A percentile compares a stretch with the other conserved stretches of the same genome.
phyloP scores from a whole-genome alignment of 257 asterid genomes.

The Mentha longifolia region DNA sequence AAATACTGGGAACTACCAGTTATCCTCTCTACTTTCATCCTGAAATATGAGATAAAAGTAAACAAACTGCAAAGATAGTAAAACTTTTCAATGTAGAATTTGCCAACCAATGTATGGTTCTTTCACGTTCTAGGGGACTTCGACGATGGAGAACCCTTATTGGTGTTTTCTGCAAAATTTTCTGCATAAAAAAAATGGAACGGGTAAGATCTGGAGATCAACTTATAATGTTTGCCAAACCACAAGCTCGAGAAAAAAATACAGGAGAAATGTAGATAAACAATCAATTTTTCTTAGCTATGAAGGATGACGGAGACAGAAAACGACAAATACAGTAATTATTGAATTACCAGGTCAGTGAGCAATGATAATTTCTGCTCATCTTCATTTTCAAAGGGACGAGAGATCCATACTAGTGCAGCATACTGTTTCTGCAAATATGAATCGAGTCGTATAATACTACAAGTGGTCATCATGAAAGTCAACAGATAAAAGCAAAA shows the following conservation, averaged over 20 bases:
- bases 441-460: constrained; percentile 16
- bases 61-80: constrained; percentile 27
- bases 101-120: constrained; percentile 77
- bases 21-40: constrained; percentile 81
- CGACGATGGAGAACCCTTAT: constrained; percentile 97
- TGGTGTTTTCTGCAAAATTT: constrained; percentile 90
- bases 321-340: neutral
- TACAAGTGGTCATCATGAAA: constrained; percentile 18
- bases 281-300: neutral
- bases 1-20: constrained; percentile 76
- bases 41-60: constrained; percentile 43
- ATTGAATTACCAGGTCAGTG: constrained; percentile 59
- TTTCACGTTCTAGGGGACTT: constrained; percentile 90
- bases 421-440: constrained; percentile 81
- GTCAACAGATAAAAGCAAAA: constrained; percentile 20
- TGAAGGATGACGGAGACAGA: neutral
- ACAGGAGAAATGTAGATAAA: neutral
- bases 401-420: constrained; percentile 93
- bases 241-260: constrained; percentile 13
- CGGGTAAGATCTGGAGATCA: neutral
- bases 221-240: constrained; percentile 3
- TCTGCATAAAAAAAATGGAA: constrained; percentile 50
- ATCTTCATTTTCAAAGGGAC: constrained; percentile 63
- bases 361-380: constrained; percentile 50
- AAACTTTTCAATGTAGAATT: neutral